Percentiles rank a stretch among this genome's conserved stretches.
phyloP scores from a whole-genome alignment of 306 rosid species.

The Pterocarpus macrocarpus region DNA sequence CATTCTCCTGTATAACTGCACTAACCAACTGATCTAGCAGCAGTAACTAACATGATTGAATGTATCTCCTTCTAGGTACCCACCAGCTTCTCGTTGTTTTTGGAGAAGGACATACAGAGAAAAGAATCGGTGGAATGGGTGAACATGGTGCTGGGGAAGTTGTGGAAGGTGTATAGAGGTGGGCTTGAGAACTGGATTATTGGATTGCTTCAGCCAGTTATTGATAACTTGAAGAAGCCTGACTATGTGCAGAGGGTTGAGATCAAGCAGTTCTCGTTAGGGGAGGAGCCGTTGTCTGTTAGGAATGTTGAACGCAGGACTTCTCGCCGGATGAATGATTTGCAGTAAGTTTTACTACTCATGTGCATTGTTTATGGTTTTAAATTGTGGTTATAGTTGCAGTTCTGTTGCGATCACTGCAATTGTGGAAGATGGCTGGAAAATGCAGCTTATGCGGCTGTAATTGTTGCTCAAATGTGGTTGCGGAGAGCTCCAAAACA shows the following conservation, averaged over 20 bases:
- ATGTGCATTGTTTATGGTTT: not conserved
- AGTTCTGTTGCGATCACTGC: not conserved
- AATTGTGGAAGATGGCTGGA: no score
- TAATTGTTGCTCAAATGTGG: no score
- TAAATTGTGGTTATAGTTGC: no score
- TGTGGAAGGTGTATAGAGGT: slow-evolving; percentile 93
- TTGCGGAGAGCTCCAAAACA: no score
- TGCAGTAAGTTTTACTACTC: slow-evolving; percentile 73
- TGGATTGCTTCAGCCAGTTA: slow-evolving; percentile 95
- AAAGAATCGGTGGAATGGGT: slow-evolving; percentile 99
- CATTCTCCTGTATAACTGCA: no score
- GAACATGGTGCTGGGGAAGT: slow-evolving; percentile 94
- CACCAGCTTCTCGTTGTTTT: slow-evolving; percentile 84
- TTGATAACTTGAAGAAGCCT: slow-evolving; percentile 89
- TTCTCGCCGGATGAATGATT: slow-evolving; percentile 90
- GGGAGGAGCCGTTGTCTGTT: slow-evolving; percentile 94
- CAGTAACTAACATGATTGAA: not conserved
- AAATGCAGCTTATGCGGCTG: no score
- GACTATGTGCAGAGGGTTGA: slow-evolving; percentile 96
- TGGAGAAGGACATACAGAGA: slow-evolving; percentile 97
- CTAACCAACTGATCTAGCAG: not conserved
- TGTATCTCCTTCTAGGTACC: slow-evolving; percentile 58
- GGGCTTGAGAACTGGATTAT: slow-evolving; percentile 94
- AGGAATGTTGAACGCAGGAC: slow-evolving; percentile 96
- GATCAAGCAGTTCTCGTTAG: slow-evolving; percentile 89